Percentiles rank a stretch among this genome's conserved stretches.
Conservation (phyloP, 192 early-diverging fungal species). For the Thamnidium elegans region DNA sequence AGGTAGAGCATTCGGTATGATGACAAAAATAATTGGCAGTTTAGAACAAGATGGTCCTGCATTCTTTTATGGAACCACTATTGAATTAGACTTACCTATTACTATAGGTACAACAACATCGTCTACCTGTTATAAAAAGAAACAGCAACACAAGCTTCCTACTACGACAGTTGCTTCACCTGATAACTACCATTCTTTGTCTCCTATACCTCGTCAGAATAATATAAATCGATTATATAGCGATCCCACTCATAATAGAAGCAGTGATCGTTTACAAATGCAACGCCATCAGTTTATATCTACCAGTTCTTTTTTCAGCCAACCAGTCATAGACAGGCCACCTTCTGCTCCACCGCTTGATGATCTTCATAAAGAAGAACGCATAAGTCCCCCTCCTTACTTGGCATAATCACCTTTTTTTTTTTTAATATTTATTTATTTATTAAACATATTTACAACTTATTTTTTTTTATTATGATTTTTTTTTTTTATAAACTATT, state of each 20-base stretch:
- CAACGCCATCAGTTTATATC: no score
- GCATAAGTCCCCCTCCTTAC: slow-evolving; percentile 1
- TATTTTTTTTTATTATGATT: not conserved
- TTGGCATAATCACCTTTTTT: not conserved
- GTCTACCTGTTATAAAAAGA: no score
- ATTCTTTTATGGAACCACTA: slow-evolving; percentile 11
- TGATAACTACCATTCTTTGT: not conserved
- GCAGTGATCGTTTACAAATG: no score
- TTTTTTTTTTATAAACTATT: slow-evolving; percentile 6
- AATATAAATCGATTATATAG: not conserved
- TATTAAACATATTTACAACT: not conserved
- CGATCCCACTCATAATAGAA: not conserved
- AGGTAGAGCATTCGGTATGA: slow-evolving; percentile 7
- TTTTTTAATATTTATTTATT: not conserved
- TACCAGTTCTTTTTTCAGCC: no score
- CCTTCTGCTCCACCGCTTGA: slow-evolving; percentile 4
- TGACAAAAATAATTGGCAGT: slow-evolving; percentile 12
- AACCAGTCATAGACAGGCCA: not conserved
- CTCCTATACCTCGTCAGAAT: not conserved
- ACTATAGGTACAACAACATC: slow-evolving; percentile 8
- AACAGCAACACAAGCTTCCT: not conserved
- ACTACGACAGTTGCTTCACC: not conserved
- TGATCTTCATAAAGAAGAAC: not conserved
- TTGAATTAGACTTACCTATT: slow-evolving; percentile 3
- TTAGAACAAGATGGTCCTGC: slow-evolving; percentile 1